Evolutionary conservation across 2,329 filamentous ascomycete species (phyloP), one percentile per base, ranked within the genome.

Genomic region (Fusarium transvaalense): DNA sequence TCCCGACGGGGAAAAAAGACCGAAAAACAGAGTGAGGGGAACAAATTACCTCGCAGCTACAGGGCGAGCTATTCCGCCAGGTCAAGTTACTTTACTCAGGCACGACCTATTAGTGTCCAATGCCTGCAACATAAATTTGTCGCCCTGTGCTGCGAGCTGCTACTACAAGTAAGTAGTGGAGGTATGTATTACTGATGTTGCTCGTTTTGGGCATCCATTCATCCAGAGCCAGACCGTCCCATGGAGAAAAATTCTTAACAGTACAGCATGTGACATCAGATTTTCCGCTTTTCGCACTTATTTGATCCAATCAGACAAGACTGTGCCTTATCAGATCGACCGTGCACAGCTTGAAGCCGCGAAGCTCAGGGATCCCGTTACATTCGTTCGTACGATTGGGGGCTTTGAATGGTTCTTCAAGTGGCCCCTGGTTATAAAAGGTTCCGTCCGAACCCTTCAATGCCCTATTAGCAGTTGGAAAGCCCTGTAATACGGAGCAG

Each of bases 211-310:
- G 32, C 42, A 54, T 43, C 39, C 23, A 38, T 50, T 47, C 45
- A 48, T 48, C 31, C 46, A 45, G 25, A 45, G n/a, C 42, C 42
- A n/a, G 12, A 34, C 21, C 21, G 34, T 35, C 32, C 32, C 47
- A 37, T 41, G 60, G 60, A 71, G 71, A 75, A 68, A 65, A 68
- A 73, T 69, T 75, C 66, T 72, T 66, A 70, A 68, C 50, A 41
- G 37, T 39, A n/a, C 62, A 39, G 59, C 71, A 74, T 74, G 70
- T 74, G 72, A 74, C 70, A 74, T 74, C 72, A 69, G 56, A 43
- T 10, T 25, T 17, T 41, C 63, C 69, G 59, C 55, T 52, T 61
- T 51, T 61, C 23, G 21, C 10, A n/a, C 14, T 2, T 2, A 2
- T 2, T 3, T 6, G 3, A 25, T n/a, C 72, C 68, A 74, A 74